Evolutionary conservation across 345 rosid genomes (phyloP).

Genomic region (Isatis tinctoria): DNA sequence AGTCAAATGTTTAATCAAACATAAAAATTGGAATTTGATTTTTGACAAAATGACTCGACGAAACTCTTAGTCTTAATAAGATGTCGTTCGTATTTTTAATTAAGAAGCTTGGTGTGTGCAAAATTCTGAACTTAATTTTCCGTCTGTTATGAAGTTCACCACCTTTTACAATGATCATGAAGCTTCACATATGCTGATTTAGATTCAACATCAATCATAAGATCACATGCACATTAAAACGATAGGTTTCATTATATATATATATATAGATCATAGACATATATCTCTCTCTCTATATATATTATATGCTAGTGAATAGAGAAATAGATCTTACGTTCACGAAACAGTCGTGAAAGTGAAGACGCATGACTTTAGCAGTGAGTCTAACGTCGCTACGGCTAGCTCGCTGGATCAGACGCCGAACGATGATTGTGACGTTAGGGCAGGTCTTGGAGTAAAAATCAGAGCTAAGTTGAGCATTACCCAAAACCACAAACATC

Average conservation of each 20-base stretch:
- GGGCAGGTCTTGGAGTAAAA: conserved; percentile 27
- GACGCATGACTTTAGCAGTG: conserved; percentile 40
- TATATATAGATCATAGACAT: not conserved
- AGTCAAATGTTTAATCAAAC: not conserved
- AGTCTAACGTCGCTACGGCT: conserved; percentile 21
- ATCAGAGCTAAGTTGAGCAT: conserved; percentile 16
- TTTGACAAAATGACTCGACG: not conserved
- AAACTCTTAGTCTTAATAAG: not conserved
- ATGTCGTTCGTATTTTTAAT: not conserved
- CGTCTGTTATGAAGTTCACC: not conserved
- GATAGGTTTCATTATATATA: not conserved
- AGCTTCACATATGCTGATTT: not conserved
- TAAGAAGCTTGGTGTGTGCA: not conserved
- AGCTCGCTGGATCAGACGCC: conserved; percentile 26
- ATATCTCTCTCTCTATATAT: no score
- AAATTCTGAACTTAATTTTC: not conserved
- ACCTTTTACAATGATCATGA: not conserved
- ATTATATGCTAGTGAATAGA: not conserved
- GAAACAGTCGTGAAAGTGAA: conserved; percentile 59
- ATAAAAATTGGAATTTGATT: not conserved
- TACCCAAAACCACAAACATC: conserved; percentile 5
- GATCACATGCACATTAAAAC: not conserved
- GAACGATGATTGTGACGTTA: conserved; percentile 17
- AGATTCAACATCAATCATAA: not conserved
- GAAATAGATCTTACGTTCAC: conserved; percentile 42